Evolutionary conservation across 1,284 basidiomycete species (phyloP), one percentile per base, ranked within the genome.

Genomic region (Ceratobasidium sp.): DNA sequence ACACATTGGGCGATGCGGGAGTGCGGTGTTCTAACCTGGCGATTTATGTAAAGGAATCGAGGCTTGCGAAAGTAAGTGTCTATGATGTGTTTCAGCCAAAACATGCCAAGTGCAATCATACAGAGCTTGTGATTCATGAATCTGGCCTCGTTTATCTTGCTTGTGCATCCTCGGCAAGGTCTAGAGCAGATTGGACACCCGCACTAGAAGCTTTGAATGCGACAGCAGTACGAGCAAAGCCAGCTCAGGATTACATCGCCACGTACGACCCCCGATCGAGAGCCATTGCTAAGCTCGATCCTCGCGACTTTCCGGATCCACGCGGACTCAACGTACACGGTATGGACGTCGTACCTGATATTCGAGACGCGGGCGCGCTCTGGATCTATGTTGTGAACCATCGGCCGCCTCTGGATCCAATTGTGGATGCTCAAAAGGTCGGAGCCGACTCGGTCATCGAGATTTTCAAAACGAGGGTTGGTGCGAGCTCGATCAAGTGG

Each of bases 401-500:
- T 77, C 86, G 88, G 16, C 84, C 82, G 6, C 83, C 85, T 0
- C 74, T 80, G 8, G 79, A 79, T 34, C 72, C 69, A 3, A n/a
- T 16, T 4, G 78, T 78, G 14, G 77, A 82, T 36, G 79, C 86
- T 1, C 76, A 73, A 14, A 72, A 77, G n/a, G 81, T 84, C 6
- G 91, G 91, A 16, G 89, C 91, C 5, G 88, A 92, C 77, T 91
- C 89, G 1, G 85, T 84, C 52, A 81, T 93, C n/a, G 91, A 93
- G 77, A 82, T 93, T 23, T 92, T 93, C 79, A 85, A 85, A 75
- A 87, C 88, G 0, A 80, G 74, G 0, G 76, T 85, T 1, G 85
- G 86, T 4, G 81, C 81, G 59, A 77, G 79, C 8, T 79, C 77
- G 6, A 78, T 92, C 73, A 80, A 81, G 4, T 86, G 91, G 77